Base-by-base conservation (phyloP, 768 basidiomycete genomes). In the Chalciporus pseudorubinellus region DNA sequence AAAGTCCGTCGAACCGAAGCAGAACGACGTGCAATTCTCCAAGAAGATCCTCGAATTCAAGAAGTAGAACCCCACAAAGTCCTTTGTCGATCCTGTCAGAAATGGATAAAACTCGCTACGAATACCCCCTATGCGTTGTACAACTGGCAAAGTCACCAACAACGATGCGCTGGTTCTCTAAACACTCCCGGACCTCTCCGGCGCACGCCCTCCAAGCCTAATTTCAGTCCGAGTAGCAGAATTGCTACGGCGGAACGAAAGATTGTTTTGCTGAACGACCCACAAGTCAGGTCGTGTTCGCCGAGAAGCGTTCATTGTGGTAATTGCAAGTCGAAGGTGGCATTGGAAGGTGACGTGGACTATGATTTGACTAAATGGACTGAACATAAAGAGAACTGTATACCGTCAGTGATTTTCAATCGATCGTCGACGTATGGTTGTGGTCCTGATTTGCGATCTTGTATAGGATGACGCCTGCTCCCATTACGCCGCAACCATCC, bases 221-320 rank as follows among this genome's bases (percentile, higher is more conserved):
- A 0, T 33, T 58, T 54, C 46, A 82, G 81, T 45, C 84, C 83
- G 6, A 78, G 76, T 57, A 79, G 77, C 50, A 77, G 82, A 26
- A 79, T 86, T 33, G 79, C 83, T 8, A 76, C 79, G 16, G 78
- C 82, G 14, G 81, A 85, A 56, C 75, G 86, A 51, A 84, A 81
- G 67, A 66, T 87, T 31, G 67, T 70, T 47, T 67, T 89, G 52
- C 73, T 86, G 28, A 88, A 86, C 55, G 87, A 89, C 63, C 59
- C 78, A 21, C 81, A 83, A 58, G 85, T 75, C 39, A 79, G 77
- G 65, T 59, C 64, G 0, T 83, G 79, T 60, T 70, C 76, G 7
- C 49, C 72, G 0, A 63, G 64, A 31, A 67, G 65, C 50, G 77
- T 87, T 19, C 71, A 74, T 18, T 89, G 87, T 65, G 65, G 64